phyloP scores from a whole-genome alignment of 2,329 filamentous ascomycete species.

The Coniochaeta prunicola region DNA sequence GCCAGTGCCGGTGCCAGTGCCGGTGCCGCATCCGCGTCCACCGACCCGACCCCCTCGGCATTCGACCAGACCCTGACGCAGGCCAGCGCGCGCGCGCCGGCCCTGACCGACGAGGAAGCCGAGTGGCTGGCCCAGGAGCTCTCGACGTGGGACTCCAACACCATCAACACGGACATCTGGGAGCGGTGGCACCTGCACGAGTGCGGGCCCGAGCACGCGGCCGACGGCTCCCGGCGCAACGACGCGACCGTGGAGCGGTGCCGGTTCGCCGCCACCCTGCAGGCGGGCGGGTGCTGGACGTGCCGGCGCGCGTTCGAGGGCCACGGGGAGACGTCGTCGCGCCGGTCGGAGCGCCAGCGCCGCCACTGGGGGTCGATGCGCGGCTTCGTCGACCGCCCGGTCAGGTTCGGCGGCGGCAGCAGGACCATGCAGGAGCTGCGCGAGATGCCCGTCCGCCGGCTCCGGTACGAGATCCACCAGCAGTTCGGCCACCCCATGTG shows the following conservation, averaged over 20 bases:
- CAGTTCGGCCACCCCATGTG: background rate
- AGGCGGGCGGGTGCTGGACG: background rate
- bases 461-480: background rate
- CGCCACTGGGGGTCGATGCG: background rate
- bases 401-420: background rate
- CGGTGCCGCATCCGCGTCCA: no score
- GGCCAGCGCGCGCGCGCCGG: no score
- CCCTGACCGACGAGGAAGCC: background rate
- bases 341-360: background rate
- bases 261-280: background rate
- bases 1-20: no score
- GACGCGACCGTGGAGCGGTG: background rate
- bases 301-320: background rate
- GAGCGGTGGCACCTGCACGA: background rate
- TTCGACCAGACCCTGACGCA: no score
- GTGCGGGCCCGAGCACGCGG: background rate
- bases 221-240: background rate
- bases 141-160: background rate
- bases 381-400: background rate
- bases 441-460: background rate
- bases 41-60: no score
- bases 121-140: background rate
- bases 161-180: background rate
- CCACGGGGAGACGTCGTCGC: background rate
- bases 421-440: background rate